These are phyloP conservation scores for Cutaneotrichosporon curvatum DNA, from an alignment of 1,284 basidiomycete species.

Conservation along the genomic window DNA sequence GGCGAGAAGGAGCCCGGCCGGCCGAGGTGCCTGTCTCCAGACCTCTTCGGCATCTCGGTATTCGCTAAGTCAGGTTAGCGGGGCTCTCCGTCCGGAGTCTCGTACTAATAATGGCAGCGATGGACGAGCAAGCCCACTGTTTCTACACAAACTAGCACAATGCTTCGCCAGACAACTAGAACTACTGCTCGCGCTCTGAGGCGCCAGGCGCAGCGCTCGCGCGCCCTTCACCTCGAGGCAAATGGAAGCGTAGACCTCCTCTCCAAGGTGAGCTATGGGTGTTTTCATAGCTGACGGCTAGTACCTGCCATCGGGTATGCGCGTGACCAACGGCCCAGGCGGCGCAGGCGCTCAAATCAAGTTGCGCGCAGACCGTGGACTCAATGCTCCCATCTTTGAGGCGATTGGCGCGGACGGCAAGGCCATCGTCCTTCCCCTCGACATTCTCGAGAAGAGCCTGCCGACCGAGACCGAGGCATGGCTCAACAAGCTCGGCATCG, in stretches of 20 bases:
- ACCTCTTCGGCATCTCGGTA: no score
- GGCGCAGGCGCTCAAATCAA: not conserved
- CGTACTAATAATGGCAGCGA: no score
- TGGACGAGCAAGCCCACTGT: no score
- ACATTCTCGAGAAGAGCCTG: constrained; percentile 6
- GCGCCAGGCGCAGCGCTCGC: not conserved
- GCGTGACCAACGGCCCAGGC: not conserved
- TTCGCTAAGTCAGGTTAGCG: no score
- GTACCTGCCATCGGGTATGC: not conserved
- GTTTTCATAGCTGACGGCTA: not conserved
- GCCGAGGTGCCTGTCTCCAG: no score
- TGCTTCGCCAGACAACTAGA: constrained; percentile 8
- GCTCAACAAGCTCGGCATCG: constrained; percentile 8
- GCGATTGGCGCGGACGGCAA: constrained; percentile 6
- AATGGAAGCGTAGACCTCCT: constrained; percentile 3
- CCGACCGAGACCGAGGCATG: constrained; percentile 8
- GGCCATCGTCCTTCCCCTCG: constrained; percentile 8
- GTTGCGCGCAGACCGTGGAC: not conserved
- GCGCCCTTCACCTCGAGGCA: constrained; percentile 7
- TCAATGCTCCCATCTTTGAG: constrained; percentile 14
- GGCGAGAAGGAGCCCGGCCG: no score
- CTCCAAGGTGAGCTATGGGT: constrained; percentile 3
- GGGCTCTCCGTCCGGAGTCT: no score
- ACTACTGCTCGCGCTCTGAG: constrained; percentile 4
- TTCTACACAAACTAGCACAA: not conserved